Conservation (phyloP, 768 basidiomycete species). For the Favolaschia claudopus region DNA sequence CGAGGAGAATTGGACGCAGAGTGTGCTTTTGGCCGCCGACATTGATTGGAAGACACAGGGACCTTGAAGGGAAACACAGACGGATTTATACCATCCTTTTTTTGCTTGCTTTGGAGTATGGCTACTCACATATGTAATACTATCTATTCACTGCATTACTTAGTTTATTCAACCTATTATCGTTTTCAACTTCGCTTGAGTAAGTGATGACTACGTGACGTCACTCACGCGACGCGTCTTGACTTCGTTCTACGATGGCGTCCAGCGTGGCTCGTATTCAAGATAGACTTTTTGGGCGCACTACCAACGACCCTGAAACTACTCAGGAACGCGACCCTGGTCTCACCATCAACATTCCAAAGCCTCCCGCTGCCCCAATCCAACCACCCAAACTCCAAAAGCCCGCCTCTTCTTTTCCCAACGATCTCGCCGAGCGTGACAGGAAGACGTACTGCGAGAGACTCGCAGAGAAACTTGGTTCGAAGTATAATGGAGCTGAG, state of each 20-base stretch:
- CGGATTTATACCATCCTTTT: slow-evolving; percentile 20
- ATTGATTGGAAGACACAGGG: slow-evolving; percentile 37
- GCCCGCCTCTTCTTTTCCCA: slow-evolving; percentile 44
- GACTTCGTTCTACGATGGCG: slow-evolving; percentile 46
- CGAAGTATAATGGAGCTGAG: slow-evolving; percentile 83
- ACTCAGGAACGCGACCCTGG: slow-evolving; percentile 31
- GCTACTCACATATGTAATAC: slow-evolving; percentile 2
- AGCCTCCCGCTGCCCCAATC: slow-evolving; percentile 45
- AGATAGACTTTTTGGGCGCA: slow-evolving; percentile 70
- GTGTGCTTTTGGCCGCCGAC: slow-evolving; percentile 77
- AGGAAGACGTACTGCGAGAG: slow-evolving; percentile 64
- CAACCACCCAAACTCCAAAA: slow-evolving; percentile 58
- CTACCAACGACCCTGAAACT: slow-evolving; percentile 12
- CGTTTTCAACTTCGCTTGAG: no score
- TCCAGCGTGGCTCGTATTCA: slow-evolving; percentile 67
- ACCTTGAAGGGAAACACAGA: slow-evolving; percentile 1
- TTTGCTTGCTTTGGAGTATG: slow-evolving; percentile 5
- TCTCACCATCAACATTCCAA: slow-evolving; percentile 79
- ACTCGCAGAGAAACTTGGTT: slow-evolving; percentile 68
- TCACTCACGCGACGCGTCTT: neutral
- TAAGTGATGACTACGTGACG: neutral
- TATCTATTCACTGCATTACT: slow-evolving; percentile 4
- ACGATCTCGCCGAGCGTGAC: slow-evolving; percentile 33
- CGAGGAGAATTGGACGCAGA: slow-evolving; percentile 76
- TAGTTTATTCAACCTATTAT: no score